Evolutionary conservation across 495 filamentous ascomycete genomes (phyloP), one percentile per base, ranked within the genome.

Genomic region (Cudoniella acicularis): DNA sequence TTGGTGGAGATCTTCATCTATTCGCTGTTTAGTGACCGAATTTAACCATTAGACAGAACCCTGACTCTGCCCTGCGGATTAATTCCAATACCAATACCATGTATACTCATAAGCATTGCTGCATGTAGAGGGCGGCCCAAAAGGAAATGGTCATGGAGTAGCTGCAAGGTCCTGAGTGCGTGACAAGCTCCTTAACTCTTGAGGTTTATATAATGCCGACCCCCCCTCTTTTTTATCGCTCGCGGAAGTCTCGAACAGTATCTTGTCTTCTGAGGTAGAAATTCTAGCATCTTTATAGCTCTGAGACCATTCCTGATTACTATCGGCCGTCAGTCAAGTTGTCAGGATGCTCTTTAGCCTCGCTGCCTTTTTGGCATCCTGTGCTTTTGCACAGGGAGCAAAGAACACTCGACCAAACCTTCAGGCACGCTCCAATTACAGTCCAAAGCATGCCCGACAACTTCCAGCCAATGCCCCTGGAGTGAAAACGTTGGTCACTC

Each of bases 401-500:
- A 60, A 60, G 22, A 18, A 23, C 16, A 54, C 50, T 1, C 50
- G 23, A 36, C 52, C n/a, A 52, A 52, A 56, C 27, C 45, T 61
- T 10, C 52, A 61, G 52, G 53, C 53, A 1, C 59, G 41, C 1
- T 61, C 59, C 3, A 50, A 20, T n/a, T 51, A 56, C 46, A 42
- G 17, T 25, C 59, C 46, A 20, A 42, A 50, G 10, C 52, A 43
- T 45, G 25, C 45, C 17, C 17, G 53, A 50, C 51, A 50, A 21
- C n/a, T 26, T 46, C 53, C 62, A 6, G 69, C 75, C 8, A 73
- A 81, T 50, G 75, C 83, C 10, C 79, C 72, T 1, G 79, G 72
- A 13, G 78, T 87, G 21, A 83, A 76, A 56, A 80, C 81, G 3
- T 79, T 86, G 49, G 77, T 73, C 22, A 83, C 84, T 0, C 80